phyloP scores from a whole-genome alignment of 495 filamentous ascomycete species.

The Neurospora africana region DNA sequence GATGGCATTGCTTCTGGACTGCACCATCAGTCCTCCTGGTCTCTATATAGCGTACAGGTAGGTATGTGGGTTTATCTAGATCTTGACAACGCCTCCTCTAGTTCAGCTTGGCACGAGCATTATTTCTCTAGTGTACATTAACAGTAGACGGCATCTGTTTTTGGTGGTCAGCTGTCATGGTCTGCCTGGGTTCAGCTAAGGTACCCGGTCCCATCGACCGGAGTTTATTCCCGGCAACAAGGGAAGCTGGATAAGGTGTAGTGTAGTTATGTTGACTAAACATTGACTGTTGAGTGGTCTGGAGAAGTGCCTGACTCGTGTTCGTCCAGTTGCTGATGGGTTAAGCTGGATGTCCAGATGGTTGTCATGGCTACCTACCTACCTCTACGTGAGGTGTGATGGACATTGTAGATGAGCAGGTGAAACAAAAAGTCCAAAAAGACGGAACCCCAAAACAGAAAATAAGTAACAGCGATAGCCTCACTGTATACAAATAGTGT shows the following conservation, averaged over 20 bases:
- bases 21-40: background rate
- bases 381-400: background rate
- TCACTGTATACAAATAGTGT: too few relatives aligned
- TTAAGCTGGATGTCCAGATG: background rate
- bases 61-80: background rate
- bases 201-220: background rate
- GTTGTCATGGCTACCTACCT: background rate
- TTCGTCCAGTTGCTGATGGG: background rate
- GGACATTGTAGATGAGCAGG: background rate
- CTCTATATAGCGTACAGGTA: background rate
- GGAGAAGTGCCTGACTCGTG: background rate
- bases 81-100: background rate
- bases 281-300: background rate
- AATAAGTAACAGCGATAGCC: too few relatives aligned
- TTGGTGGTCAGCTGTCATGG: background rate
- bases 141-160: background rate
- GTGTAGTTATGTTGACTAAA: background rate
- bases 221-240: background rate
- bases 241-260: background rate
- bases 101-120: background rate
- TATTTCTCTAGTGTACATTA: background rate
- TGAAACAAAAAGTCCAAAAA: background rate
- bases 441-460: too few relatives aligned
- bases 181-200: background rate
- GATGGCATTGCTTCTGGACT: background rate